Percentiles rank a stretch among this genome's conserved stretches.
These are phyloP conservation scores for Malus sieversii DNA, from an alignment of 306 rosid genomes.

Conservation along the genomic window DNA sequence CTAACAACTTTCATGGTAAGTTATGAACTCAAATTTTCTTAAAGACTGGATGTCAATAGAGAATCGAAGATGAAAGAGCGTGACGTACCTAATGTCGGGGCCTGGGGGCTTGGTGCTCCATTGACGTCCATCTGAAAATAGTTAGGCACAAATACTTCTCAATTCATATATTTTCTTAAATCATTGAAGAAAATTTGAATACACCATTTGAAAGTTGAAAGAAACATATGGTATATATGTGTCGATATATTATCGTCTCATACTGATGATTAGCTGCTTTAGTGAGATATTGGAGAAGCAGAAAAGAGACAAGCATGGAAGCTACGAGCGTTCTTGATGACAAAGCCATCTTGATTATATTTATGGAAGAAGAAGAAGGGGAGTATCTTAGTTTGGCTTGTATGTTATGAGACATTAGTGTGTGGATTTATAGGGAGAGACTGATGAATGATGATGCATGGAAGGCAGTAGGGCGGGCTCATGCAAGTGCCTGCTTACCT, in stretches of 20 bases:
- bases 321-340: not conserved
- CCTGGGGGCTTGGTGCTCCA: not conserved
- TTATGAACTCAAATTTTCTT: not conserved
- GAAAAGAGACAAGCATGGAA: slow-evolving; percentile 3
- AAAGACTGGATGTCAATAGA: not conserved
- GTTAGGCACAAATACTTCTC: not conserved
- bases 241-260: not conserved
- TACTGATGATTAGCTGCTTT: not conserved
- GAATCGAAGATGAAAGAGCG: not conserved
- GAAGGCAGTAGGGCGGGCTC: not conserved
- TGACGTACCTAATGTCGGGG: not conserved
- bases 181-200: not conserved
- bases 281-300: not conserved
- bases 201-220: not conserved
- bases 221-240: not conserved
- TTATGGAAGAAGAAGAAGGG: not conserved
- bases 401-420: not conserved
- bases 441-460: not conserved
- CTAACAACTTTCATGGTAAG: not conserved
- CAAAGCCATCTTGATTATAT: slow-evolving; percentile 1
- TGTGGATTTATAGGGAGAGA: not conserved
- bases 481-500: not conserved
- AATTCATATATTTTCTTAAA: not conserved
- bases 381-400: not conserved
- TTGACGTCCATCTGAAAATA: not conserved